Evolutionary conservation across 371 early-diverging fungal species (phyloP), one percentile per base, ranked within the genome.

Genomic region (Capniomyces stellatus): DNA sequence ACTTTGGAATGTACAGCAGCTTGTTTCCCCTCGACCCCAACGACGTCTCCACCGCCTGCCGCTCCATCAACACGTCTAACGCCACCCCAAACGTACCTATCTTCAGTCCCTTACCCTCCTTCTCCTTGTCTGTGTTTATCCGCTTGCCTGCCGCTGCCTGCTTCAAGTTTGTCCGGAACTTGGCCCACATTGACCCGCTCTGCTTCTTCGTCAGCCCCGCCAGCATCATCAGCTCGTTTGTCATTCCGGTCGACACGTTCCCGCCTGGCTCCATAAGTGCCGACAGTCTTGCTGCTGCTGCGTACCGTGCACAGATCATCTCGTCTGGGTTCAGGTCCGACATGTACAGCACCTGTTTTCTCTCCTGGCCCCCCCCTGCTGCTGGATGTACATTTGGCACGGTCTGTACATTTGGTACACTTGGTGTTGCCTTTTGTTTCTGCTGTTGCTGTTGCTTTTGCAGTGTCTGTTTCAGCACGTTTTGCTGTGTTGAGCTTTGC

Each of bases 71-170:
- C 1, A 74, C 58, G 53, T 92, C 92, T 40, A 96, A 64, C 3
- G 88, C 75, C 1, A 89, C 89, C n/a, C 93, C 92, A 72, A 96
- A 96, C 0, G 87, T 69, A 78, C 31, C 87, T 76, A 60, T 79
- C 78, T 63, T 67, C 73, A 58, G 51, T 19, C 18, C 42, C 21
- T 64, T 61, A 25, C 55, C 60, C 29, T 68, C 68, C 47, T 68
- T 68, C 21, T 56, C 59, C n/a, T 52, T 46, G 13, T 46, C 52
- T n/a, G 56, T 50, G 13, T 21, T 22, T 4, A 44, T 53, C 19
- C 57, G 57, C 35, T 35, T 35, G 29, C 50, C 57, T 8, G 50
- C 57, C 15, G 53, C 43, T 28, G 55, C 66, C 31, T 69, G 57
- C 60, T 68, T 69, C 56, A 67, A 43, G 19, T 69, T 69, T 24